phyloP scores from a whole-genome alignment of 208 protist genomes.

The Leishmania martiniquensis region DNA sequence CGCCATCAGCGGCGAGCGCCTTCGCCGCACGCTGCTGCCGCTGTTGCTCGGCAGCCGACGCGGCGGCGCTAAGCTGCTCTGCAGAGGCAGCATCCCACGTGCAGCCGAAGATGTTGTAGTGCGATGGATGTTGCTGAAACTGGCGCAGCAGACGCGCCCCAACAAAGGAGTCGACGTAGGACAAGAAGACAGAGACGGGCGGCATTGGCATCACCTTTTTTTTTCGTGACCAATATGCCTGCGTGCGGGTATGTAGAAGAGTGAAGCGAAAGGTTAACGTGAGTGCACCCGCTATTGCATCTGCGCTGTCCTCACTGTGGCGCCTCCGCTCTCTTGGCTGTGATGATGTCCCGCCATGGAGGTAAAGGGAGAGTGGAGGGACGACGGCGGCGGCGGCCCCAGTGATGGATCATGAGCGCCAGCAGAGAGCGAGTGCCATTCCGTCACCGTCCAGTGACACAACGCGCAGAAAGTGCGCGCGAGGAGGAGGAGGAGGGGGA shows the following conservation, averaged over 20 bases:
- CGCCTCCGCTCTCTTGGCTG: no score
- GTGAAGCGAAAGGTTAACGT: background rate
- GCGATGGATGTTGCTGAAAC: constrained; percentile 49
- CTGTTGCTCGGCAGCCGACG: background rate
- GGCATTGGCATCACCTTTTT: constrained; percentile 13
- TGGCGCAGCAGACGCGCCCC: constrained; percentile 60
- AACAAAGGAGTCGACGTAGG: constrained; percentile 86
- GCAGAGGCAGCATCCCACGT: constrained; percentile 67
- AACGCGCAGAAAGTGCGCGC: background rate
- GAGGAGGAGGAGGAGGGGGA: background rate
- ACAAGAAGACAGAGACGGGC: constrained; percentile 62
- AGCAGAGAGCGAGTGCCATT: background rate
- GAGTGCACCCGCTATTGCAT: background rate
- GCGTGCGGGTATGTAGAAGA: background rate
- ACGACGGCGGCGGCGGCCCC: background rate
- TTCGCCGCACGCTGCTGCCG: background rate
- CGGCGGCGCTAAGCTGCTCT: constrained; percentile 26
- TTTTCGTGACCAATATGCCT: background rate
- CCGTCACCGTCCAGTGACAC: background rate
- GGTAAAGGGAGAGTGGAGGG: background rate
- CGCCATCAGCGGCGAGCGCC: background rate
- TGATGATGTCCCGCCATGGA: no score
- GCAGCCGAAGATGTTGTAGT: constrained; percentile 76
- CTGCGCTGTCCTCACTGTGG: background rate
- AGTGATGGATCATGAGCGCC: background rate